Evolutionary conservation across 371 early-diverging fungal species (phyloP).

Genomic region (Actinomortierella ambigua): DNA sequence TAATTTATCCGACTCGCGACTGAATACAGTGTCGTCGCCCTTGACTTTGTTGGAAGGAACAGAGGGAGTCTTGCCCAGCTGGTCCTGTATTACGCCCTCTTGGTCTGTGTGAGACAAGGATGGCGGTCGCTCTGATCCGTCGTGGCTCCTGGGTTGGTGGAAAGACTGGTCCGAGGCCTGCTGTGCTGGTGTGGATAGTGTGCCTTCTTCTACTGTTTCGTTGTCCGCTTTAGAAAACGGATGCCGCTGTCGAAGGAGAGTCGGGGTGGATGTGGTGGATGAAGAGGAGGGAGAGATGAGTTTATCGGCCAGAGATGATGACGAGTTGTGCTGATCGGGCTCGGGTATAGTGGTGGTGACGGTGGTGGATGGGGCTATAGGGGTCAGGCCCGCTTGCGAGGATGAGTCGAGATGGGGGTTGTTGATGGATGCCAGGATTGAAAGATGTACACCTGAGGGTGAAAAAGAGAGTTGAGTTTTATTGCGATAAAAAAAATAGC

Average conservation of each 20-base stretch:
- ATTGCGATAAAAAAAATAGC: no score
- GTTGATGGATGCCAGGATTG: no score
- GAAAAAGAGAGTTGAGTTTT: no score
- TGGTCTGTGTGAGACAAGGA: conserved; percentile 9
- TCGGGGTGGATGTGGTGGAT: background rate
- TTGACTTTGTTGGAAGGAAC: conserved; percentile 1
- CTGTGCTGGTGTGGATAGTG: background rate
- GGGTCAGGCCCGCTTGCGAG: no score
- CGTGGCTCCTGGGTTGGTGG: background rate
- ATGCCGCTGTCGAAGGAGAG: background rate
- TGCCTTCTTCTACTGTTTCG: background rate
- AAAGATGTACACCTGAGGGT: no score
- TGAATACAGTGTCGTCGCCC: no score
- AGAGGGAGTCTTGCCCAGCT: conserved; percentile 11
- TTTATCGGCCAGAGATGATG: background rate
- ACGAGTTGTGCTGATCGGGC: no score
- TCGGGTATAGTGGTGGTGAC: no score
- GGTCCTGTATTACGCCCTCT: conserved; percentile 1
- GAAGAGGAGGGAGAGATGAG: background rate
- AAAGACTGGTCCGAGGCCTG: background rate
- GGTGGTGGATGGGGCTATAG: no score
- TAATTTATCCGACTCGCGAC: no score
- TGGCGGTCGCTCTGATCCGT: background rate
- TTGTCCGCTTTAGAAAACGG: background rate
- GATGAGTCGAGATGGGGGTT: no score